Conservation (phyloP, 176 grass and related monocot species). For the Oryza meridionalis region DNA sequence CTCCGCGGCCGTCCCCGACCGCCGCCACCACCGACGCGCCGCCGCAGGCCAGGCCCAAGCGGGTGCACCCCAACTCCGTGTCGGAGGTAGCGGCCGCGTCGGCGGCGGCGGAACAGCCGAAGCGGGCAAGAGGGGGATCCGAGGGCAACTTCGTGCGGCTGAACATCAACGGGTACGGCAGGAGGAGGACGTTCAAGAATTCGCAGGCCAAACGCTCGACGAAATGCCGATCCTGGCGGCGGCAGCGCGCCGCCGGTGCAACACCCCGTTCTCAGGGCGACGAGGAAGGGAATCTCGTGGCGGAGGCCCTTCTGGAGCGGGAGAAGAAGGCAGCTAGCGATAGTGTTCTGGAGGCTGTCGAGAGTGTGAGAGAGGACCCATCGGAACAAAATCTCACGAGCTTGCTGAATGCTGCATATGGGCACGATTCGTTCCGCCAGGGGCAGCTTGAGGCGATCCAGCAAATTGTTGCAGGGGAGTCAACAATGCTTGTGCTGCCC, state of each 20-base stretch:
- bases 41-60: conserved; percentile 54
- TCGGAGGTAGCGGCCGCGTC: conserved; percentile 37
- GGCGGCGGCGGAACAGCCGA: conserved; percentile 36
- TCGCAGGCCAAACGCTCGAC: conserved; percentile 53
- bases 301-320: conserved; percentile 47
- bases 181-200: conserved; percentile 69
- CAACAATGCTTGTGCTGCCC: conserved; percentile 83
- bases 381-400: conserved; percentile 70
- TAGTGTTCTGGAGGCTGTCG: conserved; percentile 53
- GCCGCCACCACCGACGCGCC: conserved; percentile 8
- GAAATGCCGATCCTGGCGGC: conserved; percentile 55
- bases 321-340: conserved; percentile 39
- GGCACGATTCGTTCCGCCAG: conserved; percentile 71
- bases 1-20: not conserved
- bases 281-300: conserved; percentile 52
- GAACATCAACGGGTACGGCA: conserved; percentile 86
- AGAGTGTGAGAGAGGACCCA: conserved; percentile 50
- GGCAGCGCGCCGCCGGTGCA: conserved; percentile 31
- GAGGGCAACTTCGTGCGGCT: conserved; percentile 92
- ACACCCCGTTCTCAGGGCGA: conserved; percentile 33
- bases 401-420: conserved; percentile 69
- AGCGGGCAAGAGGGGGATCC: conserved; percentile 52
- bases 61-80: conserved; percentile 75
- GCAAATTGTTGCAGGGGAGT: conserved; percentile 69
- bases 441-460: conserved; percentile 83